Percentiles rank a stretch among this genome's conserved stretches.
These are phyloP conservation scores for Bondarzewia mesenterica DNA, from an alignment of 1,284 basidiomycete species.

Conservation along the genomic window DNA sequence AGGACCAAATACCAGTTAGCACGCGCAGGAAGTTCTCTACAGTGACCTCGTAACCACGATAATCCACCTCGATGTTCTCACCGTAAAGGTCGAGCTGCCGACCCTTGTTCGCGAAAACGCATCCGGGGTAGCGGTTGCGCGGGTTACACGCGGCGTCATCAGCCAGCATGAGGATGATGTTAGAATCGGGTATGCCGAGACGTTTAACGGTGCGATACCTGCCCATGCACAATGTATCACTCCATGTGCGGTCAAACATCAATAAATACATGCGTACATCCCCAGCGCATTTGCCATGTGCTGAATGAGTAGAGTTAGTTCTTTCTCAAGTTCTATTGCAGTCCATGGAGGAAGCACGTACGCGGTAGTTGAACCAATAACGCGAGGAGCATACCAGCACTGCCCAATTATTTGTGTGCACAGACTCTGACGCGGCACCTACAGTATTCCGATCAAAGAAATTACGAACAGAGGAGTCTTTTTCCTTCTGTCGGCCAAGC, in stretches of 20 bases:
- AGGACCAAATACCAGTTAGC: slow-evolving; percentile 61
- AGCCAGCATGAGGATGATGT: slow-evolving; percentile 98
- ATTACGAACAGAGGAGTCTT: background rate
- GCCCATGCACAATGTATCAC: too few species aligned
- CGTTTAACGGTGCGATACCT: slow-evolving; percentile 98
- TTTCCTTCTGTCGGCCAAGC: background rate
- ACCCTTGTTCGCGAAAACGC: slow-evolving; percentile 81
- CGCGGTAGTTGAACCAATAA: slow-evolving; percentile 99
- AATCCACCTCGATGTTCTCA: slow-evolving; percentile 96
- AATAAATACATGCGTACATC: slow-evolving; percentile 67
- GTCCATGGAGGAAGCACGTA: slow-evolving; percentile 32
- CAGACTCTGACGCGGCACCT: slow-evolving; percentile 24
- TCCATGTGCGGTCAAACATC: too few species aligned
- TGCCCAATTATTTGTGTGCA: slow-evolving; percentile 97
- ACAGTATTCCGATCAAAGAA: slow-evolving; percentile 8
- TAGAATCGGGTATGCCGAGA: slow-evolving; percentile 94
- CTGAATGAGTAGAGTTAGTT: slow-evolving; percentile 30
- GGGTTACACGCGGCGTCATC: slow-evolving; percentile 95
- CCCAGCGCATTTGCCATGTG: slow-evolving; percentile 98
- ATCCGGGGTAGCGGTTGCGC: slow-evolving; percentile 87
- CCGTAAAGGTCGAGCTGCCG: slow-evolving; percentile 87
- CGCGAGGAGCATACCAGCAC: slow-evolving; percentile 91
- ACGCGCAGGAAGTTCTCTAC: slow-evolving; percentile 94
- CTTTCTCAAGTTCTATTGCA: background rate
- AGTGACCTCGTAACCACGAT: slow-evolving; percentile 95